Base-by-base conservation (phyloP, 1,284 basidiomycete genomes). In the Schizopora paradoxa region DNA sequence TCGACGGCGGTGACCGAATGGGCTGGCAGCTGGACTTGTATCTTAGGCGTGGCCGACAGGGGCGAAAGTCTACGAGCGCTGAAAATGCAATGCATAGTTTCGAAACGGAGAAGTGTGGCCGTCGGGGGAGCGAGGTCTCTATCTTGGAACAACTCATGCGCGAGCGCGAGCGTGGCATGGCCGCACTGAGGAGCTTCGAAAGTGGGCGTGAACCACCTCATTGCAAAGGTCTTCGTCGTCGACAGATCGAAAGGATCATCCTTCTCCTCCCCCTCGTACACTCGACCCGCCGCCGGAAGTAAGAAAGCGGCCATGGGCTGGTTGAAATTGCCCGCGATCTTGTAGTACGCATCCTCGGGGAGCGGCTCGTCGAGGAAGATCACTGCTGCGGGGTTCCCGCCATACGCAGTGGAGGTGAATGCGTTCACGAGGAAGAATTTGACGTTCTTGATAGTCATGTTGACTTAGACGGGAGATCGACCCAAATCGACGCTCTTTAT, bases 361-460 rank as follows among this genome's bases (percentile, higher is more conserved):
- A 65, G 54, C 14, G 51, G 43, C 21, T 54, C 44, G 19, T 61
- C 16, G 41, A 73, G 56, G 52, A 73, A 64, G 31, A 77, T 61
- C 36, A 79, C 61, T 3, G 63, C 67, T 1, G 77, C 77, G 4
- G 76, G 76, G 54, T 79, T 80, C 5, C 78, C 78, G 10, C 65
- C 63, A 28, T 66, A 70, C 0, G 66, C 43, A 10, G 53, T 44
- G 3, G 60, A 58, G 1, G 75, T 67, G 60, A 80, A 81, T 0
- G 76, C 75, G 42, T 73, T 72, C 41, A 69, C 59, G 19, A 76
- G 54, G 54, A 64, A 53, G 61, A 66, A 59, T 27, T 48, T 18
- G 40, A 28, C 10, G 37, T 19, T 22, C 25, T 42, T 42, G 40
- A 10, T 41, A 23, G 26, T 10, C 7, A 22, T 18, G 16, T 13